Conservation (phyloP, 768 basidiomycete genomes). For the Xerocomellus amylosporus region DNA sequence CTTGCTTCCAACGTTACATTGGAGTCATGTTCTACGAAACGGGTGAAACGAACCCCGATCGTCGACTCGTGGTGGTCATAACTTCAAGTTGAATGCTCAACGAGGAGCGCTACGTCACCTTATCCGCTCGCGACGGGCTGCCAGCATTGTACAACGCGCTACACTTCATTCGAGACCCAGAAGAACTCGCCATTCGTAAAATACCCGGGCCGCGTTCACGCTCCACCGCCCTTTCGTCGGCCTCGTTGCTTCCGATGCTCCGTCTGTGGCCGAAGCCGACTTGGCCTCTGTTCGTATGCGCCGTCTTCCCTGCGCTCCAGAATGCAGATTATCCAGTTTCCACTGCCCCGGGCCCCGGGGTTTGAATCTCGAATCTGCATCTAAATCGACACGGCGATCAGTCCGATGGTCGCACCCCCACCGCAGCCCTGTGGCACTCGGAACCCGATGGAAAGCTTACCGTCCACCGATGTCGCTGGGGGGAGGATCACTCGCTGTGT, state of each 20-base stretch:
- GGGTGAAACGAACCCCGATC: constrained; percentile 87
- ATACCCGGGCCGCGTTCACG: constrained; percentile 68
- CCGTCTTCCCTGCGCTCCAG: constrained; percentile 76
- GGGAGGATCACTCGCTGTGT: constrained; percentile 1
- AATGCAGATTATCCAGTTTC: too few species aligned
- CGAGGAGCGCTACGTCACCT: constrained; percentile 51
- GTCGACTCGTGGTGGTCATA: constrained; percentile 73
- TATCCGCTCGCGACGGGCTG: constrained; percentile 67
- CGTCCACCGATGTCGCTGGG: constrained; percentile 14
- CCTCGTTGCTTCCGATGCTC: constrained; percentile 34
- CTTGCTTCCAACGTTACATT: constrained; percentile 60
- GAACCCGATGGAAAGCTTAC: background rate
- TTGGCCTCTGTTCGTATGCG: constrained; percentile 54
- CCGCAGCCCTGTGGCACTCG: too few species aligned
- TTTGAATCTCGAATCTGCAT: too few species aligned
- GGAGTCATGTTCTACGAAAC: constrained; percentile 67
- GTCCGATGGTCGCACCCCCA: too few species aligned
- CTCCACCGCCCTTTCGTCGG: constrained; percentile 82
- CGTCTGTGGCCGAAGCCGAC: constrained; percentile 45
- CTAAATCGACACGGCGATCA: too few species aligned
- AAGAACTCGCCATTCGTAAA: constrained; percentile 86
- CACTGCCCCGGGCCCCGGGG: too few species aligned
- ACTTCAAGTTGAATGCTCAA: too few species aligned
- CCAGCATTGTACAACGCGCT: constrained; percentile 82
- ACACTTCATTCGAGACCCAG: constrained; percentile 83